Base-by-base conservation (phyloP, 176 grass and related monocot species). In the Otatea glauca region DNA sequence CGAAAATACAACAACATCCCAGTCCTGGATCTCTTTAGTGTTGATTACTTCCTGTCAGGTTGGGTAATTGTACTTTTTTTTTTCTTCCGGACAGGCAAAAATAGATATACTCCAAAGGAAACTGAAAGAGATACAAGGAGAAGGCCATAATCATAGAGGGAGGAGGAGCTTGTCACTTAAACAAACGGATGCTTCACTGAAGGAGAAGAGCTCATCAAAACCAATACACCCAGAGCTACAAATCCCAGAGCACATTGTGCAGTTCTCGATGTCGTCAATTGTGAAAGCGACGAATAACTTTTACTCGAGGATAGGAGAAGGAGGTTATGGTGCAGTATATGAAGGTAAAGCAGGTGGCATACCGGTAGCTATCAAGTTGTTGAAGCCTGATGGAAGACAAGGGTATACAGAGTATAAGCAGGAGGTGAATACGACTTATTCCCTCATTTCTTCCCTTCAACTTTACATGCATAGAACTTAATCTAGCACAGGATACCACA, bases 251-350 rank as follows among this genome's bases (percentile, higher is more conserved):
- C 53, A 70, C n/a, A 68, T 84, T 16, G 35, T 11, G 3, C 69
- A 37, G 32, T 77, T 90, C 27, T 87, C 81, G 3, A 54, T 49
- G 12, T 62, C 24, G 0, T 47, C 81, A 53, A 72, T 88, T 5
- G 58, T 3, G 9, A 61, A 65, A 63, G 89, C 70, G 4, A 88
- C 89, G 2, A 67, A 85, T 10, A 72, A 81, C 49, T 88, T 91
- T 75, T 34, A 66, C 70, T 63, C 69, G 15, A 63, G 70, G 34
- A 88, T 91, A 4, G 89, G 85, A 0, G 81, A 72, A 88, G 89
- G 86, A 68, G 86, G 85, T 8, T 91, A 80, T 66, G 85, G 80
- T 0, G 69, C 60, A 35, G 89, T 91, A 37, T 88, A 88, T 55
- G 85, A 39, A 76, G 81, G 79, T 1, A 71, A 65, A 23, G 7